A percentile compares a stretch with the other conserved stretches of the same genome.
These are phyloP conservation scores for Mycosphaerella sp. DNA, from an alignment of 2,329 filamentous ascomycete genomes.

Conservation along the genomic window DNA sequence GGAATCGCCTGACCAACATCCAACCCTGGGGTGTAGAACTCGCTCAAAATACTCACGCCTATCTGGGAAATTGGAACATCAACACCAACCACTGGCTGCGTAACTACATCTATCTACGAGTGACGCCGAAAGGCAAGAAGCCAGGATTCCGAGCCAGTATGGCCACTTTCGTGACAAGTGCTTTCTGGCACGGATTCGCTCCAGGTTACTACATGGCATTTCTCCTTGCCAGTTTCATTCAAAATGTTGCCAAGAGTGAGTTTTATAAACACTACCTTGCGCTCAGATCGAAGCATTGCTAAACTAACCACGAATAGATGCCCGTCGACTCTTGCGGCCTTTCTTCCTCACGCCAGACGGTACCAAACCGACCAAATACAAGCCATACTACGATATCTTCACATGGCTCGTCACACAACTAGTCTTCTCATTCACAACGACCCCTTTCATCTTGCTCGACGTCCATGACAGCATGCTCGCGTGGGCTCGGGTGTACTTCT, in stretches of 20 bases:
- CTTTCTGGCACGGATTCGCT: slow-evolving; percentile 97
- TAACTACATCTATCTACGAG: slow-evolving; percentile 91
- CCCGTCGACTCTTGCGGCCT: slow-evolving; percentile 79
- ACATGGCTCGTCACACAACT: slow-evolving; percentile 71
- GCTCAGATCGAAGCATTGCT: not conserved
- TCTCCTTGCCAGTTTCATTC: slow-evolving; percentile 79
- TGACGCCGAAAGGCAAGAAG: slow-evolving; percentile 92
- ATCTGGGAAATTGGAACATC: slow-evolving; percentile 93
- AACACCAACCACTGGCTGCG: slow-evolving; percentile 96
- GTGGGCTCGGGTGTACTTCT: slow-evolving; percentile 88
- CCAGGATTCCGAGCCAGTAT: slow-evolving; percentile 91
- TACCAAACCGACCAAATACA: slow-evolving; percentile 59
- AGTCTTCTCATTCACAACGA: slow-evolving; percentile 73
- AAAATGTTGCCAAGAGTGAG: slow-evolving; percentile 90
- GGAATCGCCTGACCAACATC: slow-evolving; percentile 87
- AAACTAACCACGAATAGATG: slow-evolving; percentile 51
- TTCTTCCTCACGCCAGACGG: slow-evolving; percentile 83
- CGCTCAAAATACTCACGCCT: slow-evolving; percentile 89
- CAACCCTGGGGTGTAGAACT: slow-evolving; percentile 77
- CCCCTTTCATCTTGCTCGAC: slow-evolving; percentile 77
- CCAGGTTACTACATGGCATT: slow-evolving; percentile 94
- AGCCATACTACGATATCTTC: slow-evolving; percentile 78
- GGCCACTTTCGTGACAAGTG: slow-evolving; percentile 89
- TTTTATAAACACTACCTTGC: slow-evolving; percentile 19
- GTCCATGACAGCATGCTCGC: slow-evolving; percentile 64